Percentiles rank a stretch among this genome's conserved stretches.
Evolutionary conservation across 2,329 filamentous ascomycete genomes (phyloP).

Genomic region (Exophiala aquamarina): DNA sequence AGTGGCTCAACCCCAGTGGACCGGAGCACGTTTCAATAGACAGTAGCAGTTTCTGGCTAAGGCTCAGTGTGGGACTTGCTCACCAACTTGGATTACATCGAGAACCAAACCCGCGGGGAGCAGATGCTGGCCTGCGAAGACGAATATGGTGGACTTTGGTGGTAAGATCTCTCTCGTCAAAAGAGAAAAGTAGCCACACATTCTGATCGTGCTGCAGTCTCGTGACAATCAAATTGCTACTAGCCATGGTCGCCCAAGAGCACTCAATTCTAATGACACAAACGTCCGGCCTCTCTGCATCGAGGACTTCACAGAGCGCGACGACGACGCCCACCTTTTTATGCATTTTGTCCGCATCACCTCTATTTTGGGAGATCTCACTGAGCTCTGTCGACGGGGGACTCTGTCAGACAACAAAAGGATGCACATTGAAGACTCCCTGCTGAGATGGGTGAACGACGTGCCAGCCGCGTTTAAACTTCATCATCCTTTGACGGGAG

Average conservation of each 20-base stretch:
- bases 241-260: conserved; percentile 23
- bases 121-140: conserved; percentile 34
- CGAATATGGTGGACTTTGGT: conserved; percentile 47
- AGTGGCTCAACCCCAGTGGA: conserved; percentile 31
- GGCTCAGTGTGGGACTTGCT: conserved; percentile 42
- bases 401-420: conserved; percentile 26
- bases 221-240: conserved; percentile 23
- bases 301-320: conserved; percentile 15
- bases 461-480: conserved; percentile 14
- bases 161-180: conserved; percentile 28
- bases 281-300: conserved; percentile 19
- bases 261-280: conserved; percentile 17
- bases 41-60: conserved; percentile 46
- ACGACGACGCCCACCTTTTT: conserved; percentile 22
- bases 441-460: conserved; percentile 38
- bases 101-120: conserved; percentile 35
- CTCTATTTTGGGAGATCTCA: conserved; percentile 23
- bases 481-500: conserved; percentile 10
- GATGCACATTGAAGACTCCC: conserved; percentile 29
- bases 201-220: conserved; percentile 25
- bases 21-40: conserved; percentile 41
- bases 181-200: too few species aligned
- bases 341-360: conserved; percentile 22
- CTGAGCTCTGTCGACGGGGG: conserved; percentile 27
- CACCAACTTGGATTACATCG: conserved; percentile 47